Conservation (phyloP, 164 flowering plant species). For the Akebia trifoliata region DNA sequence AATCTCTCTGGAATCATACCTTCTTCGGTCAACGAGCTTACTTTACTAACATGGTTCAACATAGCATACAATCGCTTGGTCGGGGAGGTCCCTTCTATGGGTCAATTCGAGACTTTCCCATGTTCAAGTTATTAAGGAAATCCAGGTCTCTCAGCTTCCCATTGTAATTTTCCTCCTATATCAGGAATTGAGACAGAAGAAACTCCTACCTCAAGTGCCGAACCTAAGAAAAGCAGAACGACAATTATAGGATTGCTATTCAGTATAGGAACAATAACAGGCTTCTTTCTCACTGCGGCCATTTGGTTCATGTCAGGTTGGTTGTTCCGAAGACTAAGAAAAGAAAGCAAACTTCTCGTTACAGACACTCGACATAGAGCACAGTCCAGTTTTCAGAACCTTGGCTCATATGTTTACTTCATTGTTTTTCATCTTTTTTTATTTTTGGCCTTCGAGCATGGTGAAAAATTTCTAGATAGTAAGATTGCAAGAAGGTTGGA, state of each 20-base stretch:
- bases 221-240: no score
- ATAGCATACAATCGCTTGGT: slow-evolving; percentile 9
- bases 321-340: background rate
- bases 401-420: no score
- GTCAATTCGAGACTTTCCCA: slow-evolving; percentile 9
- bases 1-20: slow-evolving; percentile 23
- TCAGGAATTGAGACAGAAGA: background rate
- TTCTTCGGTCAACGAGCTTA: slow-evolving; percentile 15
- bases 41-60: slow-evolving; percentile 17
- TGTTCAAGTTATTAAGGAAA: slow-evolving; percentile 15
- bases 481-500: no score
- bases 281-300: background rate
- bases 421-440: no score
- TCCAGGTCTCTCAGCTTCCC: background rate
- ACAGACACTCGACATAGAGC: no score
- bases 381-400: no score
- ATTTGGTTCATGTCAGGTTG: slow-evolving; percentile 5
- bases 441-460: no score
- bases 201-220: background rate
- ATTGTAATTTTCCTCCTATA: background rate
- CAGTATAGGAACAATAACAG: background rate
- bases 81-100: slow-evolving; percentile 4
- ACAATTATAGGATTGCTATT: slow-evolving; percentile 5
- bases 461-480: no score
- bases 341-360: background rate